Conservation (phyloP, 352 stramenopile species). For the Globisporangium uncinulatum region DNA sequence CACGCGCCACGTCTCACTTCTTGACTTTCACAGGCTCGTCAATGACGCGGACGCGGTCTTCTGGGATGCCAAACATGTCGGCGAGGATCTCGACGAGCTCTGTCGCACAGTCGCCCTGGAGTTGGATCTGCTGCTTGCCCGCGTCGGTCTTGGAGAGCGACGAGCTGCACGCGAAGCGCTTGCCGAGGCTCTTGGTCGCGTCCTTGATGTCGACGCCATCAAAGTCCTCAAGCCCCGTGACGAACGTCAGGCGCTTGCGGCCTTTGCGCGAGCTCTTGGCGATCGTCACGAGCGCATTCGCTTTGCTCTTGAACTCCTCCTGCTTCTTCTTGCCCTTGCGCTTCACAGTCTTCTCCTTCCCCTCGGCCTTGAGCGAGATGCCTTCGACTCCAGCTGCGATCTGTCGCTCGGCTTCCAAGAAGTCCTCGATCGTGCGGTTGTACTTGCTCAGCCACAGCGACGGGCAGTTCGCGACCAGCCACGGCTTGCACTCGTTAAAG, state of each 20-base stretch:
- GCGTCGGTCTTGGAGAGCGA: conserved; percentile 72
- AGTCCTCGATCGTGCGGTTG: conserved; percentile 73
- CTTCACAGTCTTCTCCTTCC: conserved; percentile 67
- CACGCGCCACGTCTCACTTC: conserved; percentile 29
- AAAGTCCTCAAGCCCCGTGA: conserved; percentile 79
- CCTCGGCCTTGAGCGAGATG: conserved; percentile 63
- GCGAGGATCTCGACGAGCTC: conserved; percentile 70
- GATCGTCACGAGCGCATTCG: conserved; percentile 61
- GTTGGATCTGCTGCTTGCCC: conserved; percentile 76
- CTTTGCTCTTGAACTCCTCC: conserved; percentile 63
- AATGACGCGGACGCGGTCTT: conserved; percentile 65
- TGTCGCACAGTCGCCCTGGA: conserved; percentile 72
- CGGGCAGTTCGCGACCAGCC: conserved; percentile 68
- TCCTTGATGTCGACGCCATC: conserved; percentile 83
- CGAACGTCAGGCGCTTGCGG: conserved; percentile 75
- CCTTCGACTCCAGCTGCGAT: conserved; percentile 76
- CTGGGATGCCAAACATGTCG: conserved; percentile 71
- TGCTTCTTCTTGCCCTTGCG: conserved; percentile 82
- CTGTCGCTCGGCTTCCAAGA: conserved; percentile 71
- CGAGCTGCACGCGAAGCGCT: conserved; percentile 79
- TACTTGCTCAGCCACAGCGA: conserved; percentile 78
- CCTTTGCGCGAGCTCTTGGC: conserved; percentile 74
- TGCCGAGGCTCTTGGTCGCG: conserved; percentile 68
- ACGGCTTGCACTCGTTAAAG: conserved; percentile 83
- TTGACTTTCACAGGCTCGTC: conserved; percentile 60